Conservation (phyloP, 768 basidiomycete species). For the Tricholoma flavovirens region DNA sequence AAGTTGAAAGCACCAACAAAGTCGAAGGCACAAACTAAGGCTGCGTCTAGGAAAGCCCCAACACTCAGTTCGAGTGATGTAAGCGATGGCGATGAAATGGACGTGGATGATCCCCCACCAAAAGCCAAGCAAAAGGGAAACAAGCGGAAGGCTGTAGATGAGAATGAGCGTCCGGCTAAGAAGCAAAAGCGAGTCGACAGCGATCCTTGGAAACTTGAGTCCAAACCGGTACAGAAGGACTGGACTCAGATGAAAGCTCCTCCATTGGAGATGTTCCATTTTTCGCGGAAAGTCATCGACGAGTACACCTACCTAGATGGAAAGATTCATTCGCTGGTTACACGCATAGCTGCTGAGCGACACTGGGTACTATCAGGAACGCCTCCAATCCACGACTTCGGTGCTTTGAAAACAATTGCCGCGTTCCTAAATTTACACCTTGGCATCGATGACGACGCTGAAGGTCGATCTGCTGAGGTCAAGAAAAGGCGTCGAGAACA, state of each 20-base stretch:
- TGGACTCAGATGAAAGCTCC: conserved; percentile 80
- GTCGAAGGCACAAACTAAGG: conserved; percentile 9
- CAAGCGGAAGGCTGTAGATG: conserved; percentile 33
- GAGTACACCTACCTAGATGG: conserved; percentile 92
- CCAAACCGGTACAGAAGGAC: conserved; percentile 55
- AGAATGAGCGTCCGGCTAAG: conserved; percentile 40
- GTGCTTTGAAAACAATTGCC: conserved; percentile 84
- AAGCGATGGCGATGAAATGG: conserved; percentile 44
- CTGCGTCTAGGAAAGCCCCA: conserved; percentile 10
- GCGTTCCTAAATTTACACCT: conserved; percentile 87
- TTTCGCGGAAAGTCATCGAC: conserved; percentile 83
- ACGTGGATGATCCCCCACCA: conserved; percentile 42
- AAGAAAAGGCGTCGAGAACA: conserved; percentile 81
- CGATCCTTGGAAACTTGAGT: conserved; percentile 76
- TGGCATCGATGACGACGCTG: conserved; percentile 84
- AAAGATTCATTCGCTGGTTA: conserved; percentile 72
- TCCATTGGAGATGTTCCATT: conserved; percentile 90
- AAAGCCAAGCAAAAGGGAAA: conserved; percentile 32
- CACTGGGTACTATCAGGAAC: conserved; percentile 98
- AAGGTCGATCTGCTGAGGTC: conserved; percentile 66
- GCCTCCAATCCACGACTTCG: conserved; percentile 88
- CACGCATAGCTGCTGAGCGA: conserved; percentile 66
- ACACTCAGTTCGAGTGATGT: conserved; percentile 19
- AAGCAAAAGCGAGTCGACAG: conserved; percentile 59
- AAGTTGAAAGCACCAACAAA: conserved; percentile 10